Conservation (phyloP, 1,284 basidiomycete genomes). For the Puccinia novopanici region DNA sequence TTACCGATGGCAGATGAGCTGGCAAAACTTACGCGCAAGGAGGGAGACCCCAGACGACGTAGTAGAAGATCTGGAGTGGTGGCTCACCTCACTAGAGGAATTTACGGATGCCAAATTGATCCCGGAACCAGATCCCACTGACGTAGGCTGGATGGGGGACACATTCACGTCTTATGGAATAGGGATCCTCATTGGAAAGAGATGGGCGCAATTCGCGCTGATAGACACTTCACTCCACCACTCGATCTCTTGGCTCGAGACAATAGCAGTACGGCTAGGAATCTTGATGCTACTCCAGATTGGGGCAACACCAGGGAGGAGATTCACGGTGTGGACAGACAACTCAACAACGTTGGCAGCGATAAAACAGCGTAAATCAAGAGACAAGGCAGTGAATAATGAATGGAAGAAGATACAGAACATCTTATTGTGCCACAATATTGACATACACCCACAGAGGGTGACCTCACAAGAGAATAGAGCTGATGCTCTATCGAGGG, state of each 20-base stretch:
- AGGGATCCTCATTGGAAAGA: neutral
- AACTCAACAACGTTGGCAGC: neutral
- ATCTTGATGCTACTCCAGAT: conserved; percentile 1
- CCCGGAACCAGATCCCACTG: neutral
- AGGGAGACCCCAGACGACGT: neutral
- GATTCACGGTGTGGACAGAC: neutral
- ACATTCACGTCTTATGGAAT: neutral
- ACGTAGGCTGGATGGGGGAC: neutral
- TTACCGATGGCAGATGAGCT: neutral
- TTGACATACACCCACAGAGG: too few relatives aligned
- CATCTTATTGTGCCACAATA: neutral
- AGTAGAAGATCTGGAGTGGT: neutral
- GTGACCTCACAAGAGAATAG: too few relatives aligned
- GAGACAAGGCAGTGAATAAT: neutral
- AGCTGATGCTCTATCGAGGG: neutral
- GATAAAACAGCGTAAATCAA: neutral
- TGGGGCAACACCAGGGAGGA: neutral
- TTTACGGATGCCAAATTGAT: too few relatives aligned
- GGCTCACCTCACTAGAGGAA: neutral
- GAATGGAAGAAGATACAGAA: neutral
- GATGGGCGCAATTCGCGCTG: neutral
- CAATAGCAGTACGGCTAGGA: neutral
- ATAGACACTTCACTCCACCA: neutral
- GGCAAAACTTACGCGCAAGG: neutral
- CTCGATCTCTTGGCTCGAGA: neutral